Base-by-base conservation (phyloP, 140 eudicot species). In the Bidens hawaiensis region DNA sequence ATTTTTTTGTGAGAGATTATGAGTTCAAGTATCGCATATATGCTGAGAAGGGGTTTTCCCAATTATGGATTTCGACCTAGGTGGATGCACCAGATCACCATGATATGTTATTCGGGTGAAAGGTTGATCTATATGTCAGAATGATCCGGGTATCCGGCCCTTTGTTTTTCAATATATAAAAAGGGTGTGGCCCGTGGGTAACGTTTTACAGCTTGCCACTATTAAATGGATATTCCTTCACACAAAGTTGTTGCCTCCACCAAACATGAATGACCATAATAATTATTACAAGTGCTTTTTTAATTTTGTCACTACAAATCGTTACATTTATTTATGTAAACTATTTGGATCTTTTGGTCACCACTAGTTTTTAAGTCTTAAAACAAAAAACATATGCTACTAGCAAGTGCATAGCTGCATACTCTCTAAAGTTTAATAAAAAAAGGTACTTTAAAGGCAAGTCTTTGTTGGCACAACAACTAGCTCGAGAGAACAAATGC, bases 401-500 rank as follows among this genome's bases (percentile, higher is more conserved):
- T 48, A 48, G 55, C 55, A 9, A 19, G 15, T 48, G 3, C 55
- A 48, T 48, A 9, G 9, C 6, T 48, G 3, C 55, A 48, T 48
- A 19, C 55, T 9, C 22, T 18, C 28, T 13, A 48, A 4, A 48
- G 2, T 48, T 34, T 34, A 9, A 38, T 10, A 11, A 38, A 4
- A 30, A 2, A 1, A 30, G 7, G n/a, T n/a, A n/a, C 36, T 30
- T 30, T 2, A 45, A 45, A 45, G 51, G 51, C 12, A 4, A 21
- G 9, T 10, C 56, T 21, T 49, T 49, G 56, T 49, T 27, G 56
- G 56, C 56, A 49, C 30, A 49, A 49, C 45, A 36, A 36, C 43
- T 19, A 12, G 16, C 17, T 49, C 7, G 0, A 49, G 56, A 28
- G 56, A 49, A 49, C 56, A 49, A 49, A 49, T 49, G 28, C 56